Base-by-base conservation (phyloP, 2,329 filamentous ascomycete species). In the Camillea tinctor region DNA sequence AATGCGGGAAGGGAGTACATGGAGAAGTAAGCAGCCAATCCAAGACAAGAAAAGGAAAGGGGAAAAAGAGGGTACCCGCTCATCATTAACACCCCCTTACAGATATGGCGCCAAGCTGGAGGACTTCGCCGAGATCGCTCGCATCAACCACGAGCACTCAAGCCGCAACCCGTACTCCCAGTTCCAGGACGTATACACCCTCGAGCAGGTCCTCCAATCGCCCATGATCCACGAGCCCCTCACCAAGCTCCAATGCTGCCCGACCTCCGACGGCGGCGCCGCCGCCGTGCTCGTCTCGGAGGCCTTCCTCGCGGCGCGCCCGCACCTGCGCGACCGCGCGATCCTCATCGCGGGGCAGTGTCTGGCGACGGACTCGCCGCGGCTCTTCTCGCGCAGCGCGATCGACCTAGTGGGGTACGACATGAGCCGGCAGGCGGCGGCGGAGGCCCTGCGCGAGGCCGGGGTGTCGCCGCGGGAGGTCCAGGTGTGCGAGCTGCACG, bases 241-340 rank as follows among this genome's bases (percentile, higher is more conserved):
- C 58, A 98, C 95, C 60, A 98, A 97, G 79, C 88, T 98, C n/a
- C 95, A 98, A 80, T 98, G 94, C 84, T 97, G 94, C 78, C 94
- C 95, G 1, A 98, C 94, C 1, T 96, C 92, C 0, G 95, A 98
- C 75, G 94, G 94, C 54, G 91, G 89, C 52, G 94, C 93, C 0
- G 93, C 95, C 0, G 92, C 91, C 15, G 88, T 98, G 30, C 80
- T 99, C 55, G 93, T 97, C 57, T 96, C 92, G 0, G 89, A 97
- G 77, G 84, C 83, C 53, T 98, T 97, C 83, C 85, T 98, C 57
- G 90, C 94, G 70, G 88, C 89, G 8, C 86, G 92, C 21, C 93
- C 93, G 1, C 88, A 96, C 69, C 86, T 97, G 60, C 88, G 88
- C 72, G 81, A 85, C 58, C 91, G 93, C 70, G 94, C 95, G n/a